Base-by-base conservation (phyloP, 179 eudicot species). In the Actinidia chinensis region DNA sequence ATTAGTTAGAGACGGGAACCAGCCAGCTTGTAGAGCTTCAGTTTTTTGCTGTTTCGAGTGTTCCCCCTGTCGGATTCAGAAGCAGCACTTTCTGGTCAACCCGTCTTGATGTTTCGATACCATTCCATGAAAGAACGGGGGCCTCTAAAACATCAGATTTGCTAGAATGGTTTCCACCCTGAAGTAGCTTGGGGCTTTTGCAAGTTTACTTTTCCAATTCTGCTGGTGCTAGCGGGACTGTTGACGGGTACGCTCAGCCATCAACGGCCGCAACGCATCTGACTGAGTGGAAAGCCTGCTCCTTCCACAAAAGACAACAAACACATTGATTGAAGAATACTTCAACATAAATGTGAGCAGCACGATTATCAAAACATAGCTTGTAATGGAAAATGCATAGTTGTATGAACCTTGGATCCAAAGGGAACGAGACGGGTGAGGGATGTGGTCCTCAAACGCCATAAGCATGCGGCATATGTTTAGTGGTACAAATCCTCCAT, bases 251-350 rank as follows among this genome's bases (percentile, higher is more conserved):
- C 22, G 59, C 48, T 83, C 85, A 60, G 81, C 65, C 65, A 56
- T 82, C 82, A 69, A 40, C 63, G 50, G 80, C 79, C 50, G 84
- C 81, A 5, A 78, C 74, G 81, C 66, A 69, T 85, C 88, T 13
- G 89, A 88, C 67, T 82, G 76, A 40, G 83, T 74, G 36, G 89
- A 89, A 77, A 84, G 68, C 23, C 88, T 84, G 86, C 75, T 80
- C 54, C 83, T 79, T 77, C 52, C 56, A 43, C 12, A n/a, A 47
- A 47, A 22, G 7, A 4, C 48, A 67, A 0, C 43, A 63, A 63
- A 67, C 71, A 67, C 40, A 67, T 67, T 28, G 33, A 28, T 28
- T 1, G 2, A 2, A 28, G 33, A 28, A 28, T 28, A 28, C 33
- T 28, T 28, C 33, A 28, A 28, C 33, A 28, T 12, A 67, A 67